A percentile compares a stretch with the other conserved stretches of the same genome.
Conservation (phyloP, 2,329 filamentous ascomycete genomes). For the Paraphoma sp. region DNA sequence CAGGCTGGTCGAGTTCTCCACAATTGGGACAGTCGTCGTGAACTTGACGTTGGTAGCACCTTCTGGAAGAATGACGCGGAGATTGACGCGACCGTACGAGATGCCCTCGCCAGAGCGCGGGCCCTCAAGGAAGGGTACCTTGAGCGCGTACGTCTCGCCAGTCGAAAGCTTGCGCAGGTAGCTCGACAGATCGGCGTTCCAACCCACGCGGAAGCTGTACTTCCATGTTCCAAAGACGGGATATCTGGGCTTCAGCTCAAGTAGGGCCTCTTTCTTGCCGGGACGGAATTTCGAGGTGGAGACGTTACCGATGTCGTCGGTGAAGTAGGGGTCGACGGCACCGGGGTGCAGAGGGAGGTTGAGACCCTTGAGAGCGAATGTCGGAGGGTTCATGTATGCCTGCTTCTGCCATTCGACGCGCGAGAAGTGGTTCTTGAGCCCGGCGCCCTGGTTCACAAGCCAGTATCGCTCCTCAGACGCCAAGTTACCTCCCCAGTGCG, state of each 20-base stretch:
- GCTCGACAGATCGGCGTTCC: slow-evolving; percentile 84
- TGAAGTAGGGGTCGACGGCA: slow-evolving; percentile 89
- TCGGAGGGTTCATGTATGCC: slow-evolving; percentile 75
- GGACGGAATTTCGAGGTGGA: slow-evolving; percentile 88
- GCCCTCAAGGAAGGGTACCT: slow-evolving; percentile 91
- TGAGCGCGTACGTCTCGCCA: slow-evolving; percentile 79
- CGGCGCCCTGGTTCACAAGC: slow-evolving; percentile 84
- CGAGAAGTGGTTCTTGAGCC: slow-evolving; percentile 61
- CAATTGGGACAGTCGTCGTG: slow-evolving; percentile 74
- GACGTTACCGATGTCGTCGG: slow-evolving; percentile 95
- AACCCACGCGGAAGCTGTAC: slow-evolving; percentile 95
- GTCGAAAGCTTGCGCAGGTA: slow-evolving; percentile 72
- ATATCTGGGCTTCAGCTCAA: slow-evolving; percentile 92
- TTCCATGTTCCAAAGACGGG: slow-evolving; percentile 98
- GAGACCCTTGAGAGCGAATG: slow-evolving; percentile 80
- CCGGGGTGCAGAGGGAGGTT: slow-evolving; percentile 80
- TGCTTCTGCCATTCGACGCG: slow-evolving; percentile 57
- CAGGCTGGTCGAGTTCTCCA: slow-evolving; percentile 65
- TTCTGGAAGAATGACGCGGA: slow-evolving; percentile 88
- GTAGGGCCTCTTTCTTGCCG: slow-evolving; percentile 76
- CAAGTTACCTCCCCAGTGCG: slow-evolving; percentile 97
- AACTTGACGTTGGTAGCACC: slow-evolving; percentile 86
- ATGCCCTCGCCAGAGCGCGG: slow-evolving; percentile 85
- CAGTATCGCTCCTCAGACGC: slow-evolving; percentile 95
- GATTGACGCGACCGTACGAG: slow-evolving; percentile 79